A percentile compares a stretch with the other conserved stretches of the same genome.
phyloP scores from a whole-genome alignment of 164 flowering plant species.

The Magnolia officinalis region DNA sequence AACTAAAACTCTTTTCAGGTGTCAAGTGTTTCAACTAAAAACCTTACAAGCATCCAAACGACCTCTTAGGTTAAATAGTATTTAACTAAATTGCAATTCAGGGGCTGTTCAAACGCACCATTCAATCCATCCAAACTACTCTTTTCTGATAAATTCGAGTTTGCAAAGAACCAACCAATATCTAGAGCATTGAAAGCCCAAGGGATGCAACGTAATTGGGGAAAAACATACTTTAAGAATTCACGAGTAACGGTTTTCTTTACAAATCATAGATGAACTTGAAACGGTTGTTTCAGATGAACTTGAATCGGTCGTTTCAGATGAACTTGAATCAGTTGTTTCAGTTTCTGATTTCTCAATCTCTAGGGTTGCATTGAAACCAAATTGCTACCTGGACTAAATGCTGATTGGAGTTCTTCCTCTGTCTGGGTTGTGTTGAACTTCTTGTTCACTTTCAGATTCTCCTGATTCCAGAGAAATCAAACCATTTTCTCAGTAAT shows the following conservation, averaged over 20 bases:
- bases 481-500: neutral
- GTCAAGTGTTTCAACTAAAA: too few species aligned
- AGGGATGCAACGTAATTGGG: neutral
- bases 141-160: too few species aligned
- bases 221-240: neutral
- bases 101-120: too few species aligned
- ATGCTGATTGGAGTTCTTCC: conserved; percentile 55
- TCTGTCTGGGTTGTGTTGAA: conserved; percentile 60
- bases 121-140: too few species aligned
- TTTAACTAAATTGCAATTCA: too few species aligned
- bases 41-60: too few species aligned
- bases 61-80: too few species aligned
- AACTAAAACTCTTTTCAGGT: too few species aligned
- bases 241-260: neutral
- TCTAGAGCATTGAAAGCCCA: too few species aligned
- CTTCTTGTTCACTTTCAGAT: conserved; percentile 56
- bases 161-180: too few species aligned
- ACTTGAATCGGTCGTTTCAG: conserved; percentile 6
- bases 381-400: conserved; percentile 58
- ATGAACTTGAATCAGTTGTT: conserved; percentile 8
- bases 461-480: conserved; percentile 41
- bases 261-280: conserved; percentile 5
- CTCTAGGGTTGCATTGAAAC: conserved; percentile 61
- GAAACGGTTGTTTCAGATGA: conserved; percentile 12
- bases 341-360: conserved; percentile 39